phyloP scores from a whole-genome alignment of 768 basidiomycete genomes.

The Crassisporium funariophilum region DNA sequence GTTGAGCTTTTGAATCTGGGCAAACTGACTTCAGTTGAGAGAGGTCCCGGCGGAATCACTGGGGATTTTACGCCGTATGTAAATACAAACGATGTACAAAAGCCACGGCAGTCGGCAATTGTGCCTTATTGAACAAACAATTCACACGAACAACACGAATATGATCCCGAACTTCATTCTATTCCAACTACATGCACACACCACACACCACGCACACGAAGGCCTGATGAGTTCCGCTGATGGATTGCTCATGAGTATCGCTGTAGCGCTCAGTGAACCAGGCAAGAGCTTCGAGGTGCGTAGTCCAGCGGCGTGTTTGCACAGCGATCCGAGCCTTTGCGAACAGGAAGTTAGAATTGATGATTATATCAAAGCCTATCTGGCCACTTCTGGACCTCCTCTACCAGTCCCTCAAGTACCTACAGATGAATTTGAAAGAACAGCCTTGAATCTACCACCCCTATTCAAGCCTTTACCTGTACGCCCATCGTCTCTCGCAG shows the following conservation, averaged over 20 bases:
- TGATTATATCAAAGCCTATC: slow-evolving; percentile 56
- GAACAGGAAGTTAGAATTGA: slow-evolving; percentile 55
- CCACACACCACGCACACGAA: too few species aligned
- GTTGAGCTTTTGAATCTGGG: too few species aligned
- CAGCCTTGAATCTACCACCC: slow-evolving; percentile 48
- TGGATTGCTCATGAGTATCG: slow-evolving; percentile 29
- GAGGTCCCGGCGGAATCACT: too few species aligned
- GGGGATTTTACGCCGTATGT: too few species aligned
- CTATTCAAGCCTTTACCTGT: slow-evolving; percentile 47
- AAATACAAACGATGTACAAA: too few species aligned
- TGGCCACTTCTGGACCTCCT: slow-evolving; percentile 48
- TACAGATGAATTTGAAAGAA: slow-evolving; percentile 42
- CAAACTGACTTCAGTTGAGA: too few species aligned
- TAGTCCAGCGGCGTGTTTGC: neutral
- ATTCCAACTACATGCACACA: too few species aligned
- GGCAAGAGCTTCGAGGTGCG: slow-evolving; percentile 34
- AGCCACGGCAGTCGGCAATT: too few species aligned
- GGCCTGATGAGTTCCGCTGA: slow-evolving; percentile 8
- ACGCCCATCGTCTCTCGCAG: slow-evolving; percentile 3
- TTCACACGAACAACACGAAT: too few species aligned
- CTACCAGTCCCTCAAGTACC: slow-evolving; percentile 51
- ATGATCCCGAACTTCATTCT: too few species aligned
- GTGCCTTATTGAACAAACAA: too few species aligned
- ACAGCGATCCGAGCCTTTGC: slow-evolving; percentile 1
- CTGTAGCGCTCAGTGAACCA: slow-evolving; percentile 19